Percentiles rank a stretch among this genome's conserved stretches.
Evolutionary conservation across 2,329 filamentous ascomycete genomes (phyloP).

Genomic region (Incumbomyces lentus): DNA sequence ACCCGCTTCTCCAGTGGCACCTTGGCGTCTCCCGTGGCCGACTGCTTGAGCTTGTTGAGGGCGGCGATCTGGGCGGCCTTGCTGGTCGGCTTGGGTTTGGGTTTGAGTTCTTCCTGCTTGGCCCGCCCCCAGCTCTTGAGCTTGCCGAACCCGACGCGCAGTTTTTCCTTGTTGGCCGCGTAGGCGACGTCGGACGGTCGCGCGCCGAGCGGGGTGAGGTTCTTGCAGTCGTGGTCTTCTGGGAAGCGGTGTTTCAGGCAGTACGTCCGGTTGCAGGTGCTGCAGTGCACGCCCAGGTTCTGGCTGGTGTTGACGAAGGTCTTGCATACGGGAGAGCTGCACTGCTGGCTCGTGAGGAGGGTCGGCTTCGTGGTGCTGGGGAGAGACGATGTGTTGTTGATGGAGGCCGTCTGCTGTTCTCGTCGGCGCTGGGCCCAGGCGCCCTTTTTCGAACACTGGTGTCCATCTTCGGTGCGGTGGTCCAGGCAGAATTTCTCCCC

Average conservation of each 20-base stretch:
- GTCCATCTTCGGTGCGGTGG: conserved; percentile 75
- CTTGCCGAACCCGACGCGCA: conserved; percentile 63
- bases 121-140: conserved; percentile 70
- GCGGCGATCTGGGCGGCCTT: conserved; percentile 57
- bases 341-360: conserved; percentile 46
- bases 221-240: conserved; percentile 74
- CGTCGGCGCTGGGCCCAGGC: conserved; percentile 47
- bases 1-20: conserved; percentile 72
- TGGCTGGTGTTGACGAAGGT: conserved; percentile 43
- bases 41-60: conserved; percentile 69
- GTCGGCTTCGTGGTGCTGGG: conserved; percentile 38
- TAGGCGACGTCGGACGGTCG: conserved; percentile 23
- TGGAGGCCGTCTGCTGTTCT: conserved; percentile 21
- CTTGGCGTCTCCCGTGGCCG: conserved; percentile 81
- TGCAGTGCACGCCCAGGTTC: conserved; percentile 41
- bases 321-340: conserved; percentile 40
- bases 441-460: conserved; percentile 55
- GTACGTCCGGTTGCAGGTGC: conserved; percentile 39
- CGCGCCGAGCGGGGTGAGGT: conserved; percentile 53
- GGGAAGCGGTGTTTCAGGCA: conserved; percentile 42
- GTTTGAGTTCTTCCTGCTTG: conserved; percentile 58
- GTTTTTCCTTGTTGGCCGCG: conserved; percentile 43
- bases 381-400: conserved; percentile 20
- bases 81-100: conserved; percentile 53
- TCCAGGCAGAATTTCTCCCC: conserved; percentile 78